Percentiles rank a stretch among this genome's conserved stretches.
Evolutionary conservation across 73 alveolate species (phyloP).

Genomic region (Uronychia setigera): DNA sequence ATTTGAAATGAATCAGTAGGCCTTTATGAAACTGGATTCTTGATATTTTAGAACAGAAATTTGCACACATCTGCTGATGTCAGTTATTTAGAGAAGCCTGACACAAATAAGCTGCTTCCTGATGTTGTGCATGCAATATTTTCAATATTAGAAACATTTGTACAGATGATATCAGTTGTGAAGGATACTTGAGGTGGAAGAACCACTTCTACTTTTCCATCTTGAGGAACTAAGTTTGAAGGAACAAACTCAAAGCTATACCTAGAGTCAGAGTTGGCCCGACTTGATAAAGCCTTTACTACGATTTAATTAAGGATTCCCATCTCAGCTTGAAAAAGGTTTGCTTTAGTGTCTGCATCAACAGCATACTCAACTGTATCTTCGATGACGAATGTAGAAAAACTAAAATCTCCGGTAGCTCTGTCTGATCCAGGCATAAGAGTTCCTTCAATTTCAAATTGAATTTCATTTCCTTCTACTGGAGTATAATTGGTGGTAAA

Average conservation of each 20-base stretch:
- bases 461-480: not conserved
- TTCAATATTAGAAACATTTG: not conserved
- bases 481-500: not conserved
- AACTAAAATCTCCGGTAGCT: not conserved
- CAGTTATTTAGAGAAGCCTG: not conserved
- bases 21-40: not conserved
- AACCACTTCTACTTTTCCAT: slow-evolving; percentile 20
- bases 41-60: not conserved
- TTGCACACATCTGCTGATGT: not conserved
- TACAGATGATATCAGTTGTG: not conserved
- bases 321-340: slow-evolving; percentile 7
- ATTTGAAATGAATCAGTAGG: not conserved
- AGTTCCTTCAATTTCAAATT: slow-evolving; percentile 1
- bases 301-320: slow-evolving; percentile 12
- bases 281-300: slow-evolving; percentile 3
- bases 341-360: not conserved
- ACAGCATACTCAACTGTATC: not conserved
- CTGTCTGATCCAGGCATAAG: not conserved
- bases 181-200: slow-evolving; percentile 15
- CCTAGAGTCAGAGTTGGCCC: slow-evolving; percentile 10
- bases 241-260: slow-evolving; percentile 20
- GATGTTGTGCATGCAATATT: not conserved
- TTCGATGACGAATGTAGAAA: not conserved
- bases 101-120: not conserved
- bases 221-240: slow-evolving; percentile 6